phyloP scores from a whole-genome alignment of 768 basidiomycete species.

The Pleurotus salmoneostramineus region DNA sequence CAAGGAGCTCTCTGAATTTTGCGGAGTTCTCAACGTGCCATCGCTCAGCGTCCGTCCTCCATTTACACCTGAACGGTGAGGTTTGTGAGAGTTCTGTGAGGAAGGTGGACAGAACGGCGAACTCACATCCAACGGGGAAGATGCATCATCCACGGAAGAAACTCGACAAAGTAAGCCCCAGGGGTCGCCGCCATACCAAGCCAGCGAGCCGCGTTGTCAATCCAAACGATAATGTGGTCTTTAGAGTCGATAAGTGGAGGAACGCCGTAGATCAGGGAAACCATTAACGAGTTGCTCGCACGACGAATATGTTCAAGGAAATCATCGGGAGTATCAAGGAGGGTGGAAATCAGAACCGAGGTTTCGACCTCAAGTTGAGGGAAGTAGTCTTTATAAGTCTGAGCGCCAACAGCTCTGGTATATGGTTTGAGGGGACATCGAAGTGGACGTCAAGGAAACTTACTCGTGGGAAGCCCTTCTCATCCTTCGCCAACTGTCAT shows the following conservation, averaged over 20 bases:
- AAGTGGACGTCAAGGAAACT: neutral
- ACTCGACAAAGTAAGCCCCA: conserved; percentile 28
- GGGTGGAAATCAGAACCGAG: neutral
- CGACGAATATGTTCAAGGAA: conserved; percentile 19
- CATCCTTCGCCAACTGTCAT: neutral
- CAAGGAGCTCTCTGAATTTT: conserved; percentile 18
- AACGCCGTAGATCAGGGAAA: conserved; percentile 11
- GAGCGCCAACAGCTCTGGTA: neutral
- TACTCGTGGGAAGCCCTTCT: neutral
- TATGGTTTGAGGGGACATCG: neutral
- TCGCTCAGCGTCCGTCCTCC: conserved; percentile 22
- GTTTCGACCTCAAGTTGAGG: neutral
- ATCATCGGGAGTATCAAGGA: neutral
- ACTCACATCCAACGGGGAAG: conserved; percentile 23
- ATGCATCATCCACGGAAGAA: conserved; percentile 25
- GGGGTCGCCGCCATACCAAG: conserved; percentile 22
- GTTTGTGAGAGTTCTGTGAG: neutral
- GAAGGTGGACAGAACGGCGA: neutral
- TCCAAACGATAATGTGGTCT: conserved; percentile 17
- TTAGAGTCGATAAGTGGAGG: conserved; percentile 2
- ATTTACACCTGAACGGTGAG: neutral
- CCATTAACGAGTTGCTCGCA: conserved; percentile 4
- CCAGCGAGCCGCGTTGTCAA: conserved; percentile 19
- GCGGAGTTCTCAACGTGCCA: conserved; percentile 17
- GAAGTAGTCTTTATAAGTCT: neutral